Percentiles rank a stretch among this genome's conserved stretches.
phyloP scores from a whole-genome alignment of 2,329 filamentous ascomycete species.

The Capronia coronata region DNA sequence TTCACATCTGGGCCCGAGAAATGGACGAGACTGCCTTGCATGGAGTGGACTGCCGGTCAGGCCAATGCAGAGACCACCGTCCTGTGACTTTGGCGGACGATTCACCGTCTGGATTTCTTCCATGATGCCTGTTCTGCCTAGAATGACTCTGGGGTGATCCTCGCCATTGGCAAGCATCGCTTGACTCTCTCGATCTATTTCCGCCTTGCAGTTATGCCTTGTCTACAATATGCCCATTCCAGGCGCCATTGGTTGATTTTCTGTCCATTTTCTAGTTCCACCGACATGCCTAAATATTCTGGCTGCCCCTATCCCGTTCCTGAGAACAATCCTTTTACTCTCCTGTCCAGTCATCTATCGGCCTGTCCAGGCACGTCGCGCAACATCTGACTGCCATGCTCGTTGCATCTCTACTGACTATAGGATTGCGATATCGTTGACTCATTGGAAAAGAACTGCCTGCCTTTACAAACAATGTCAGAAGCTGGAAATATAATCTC shows the following conservation, averaged over 20 bases:
- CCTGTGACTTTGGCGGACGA: constrained; percentile 8
- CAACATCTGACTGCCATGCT: constrained; percentile 5
- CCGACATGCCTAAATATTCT: constrained; percentile 13
- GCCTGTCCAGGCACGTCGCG: constrained; percentile 12
- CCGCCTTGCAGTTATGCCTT: constrained; percentile 10
- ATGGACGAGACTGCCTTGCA: neutral
- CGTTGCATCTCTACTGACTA: constrained; percentile 11
- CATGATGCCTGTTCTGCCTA: constrained; percentile 18
- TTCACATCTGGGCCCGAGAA: neutral
- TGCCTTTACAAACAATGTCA: constrained; percentile 13
- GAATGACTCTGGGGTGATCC: constrained; percentile 5
- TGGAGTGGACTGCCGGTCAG: neutral
- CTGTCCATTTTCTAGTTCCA: constrained; percentile 8
- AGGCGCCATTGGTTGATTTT: constrained; percentile 12
- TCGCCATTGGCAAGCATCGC: constrained; percentile 10
- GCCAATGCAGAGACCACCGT: neutral
- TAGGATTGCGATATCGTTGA: constrained; percentile 11
- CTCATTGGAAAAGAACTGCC: constrained; percentile 6
- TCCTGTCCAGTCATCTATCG: constrained; percentile 10
- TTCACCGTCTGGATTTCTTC: constrained; percentile 6
- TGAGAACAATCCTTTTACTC: constrained; percentile 4
- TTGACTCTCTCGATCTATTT: constrained; percentile 7
- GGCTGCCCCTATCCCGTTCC: constrained; percentile 9
- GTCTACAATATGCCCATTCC: constrained; percentile 2
- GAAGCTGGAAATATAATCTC: constrained; percentile 10